Percentiles rank a stretch among this genome's conserved stretches.
Conservation (phyloP, 768 basidiomycete genomes). For the Mycena rebaudengoi region DNA sequence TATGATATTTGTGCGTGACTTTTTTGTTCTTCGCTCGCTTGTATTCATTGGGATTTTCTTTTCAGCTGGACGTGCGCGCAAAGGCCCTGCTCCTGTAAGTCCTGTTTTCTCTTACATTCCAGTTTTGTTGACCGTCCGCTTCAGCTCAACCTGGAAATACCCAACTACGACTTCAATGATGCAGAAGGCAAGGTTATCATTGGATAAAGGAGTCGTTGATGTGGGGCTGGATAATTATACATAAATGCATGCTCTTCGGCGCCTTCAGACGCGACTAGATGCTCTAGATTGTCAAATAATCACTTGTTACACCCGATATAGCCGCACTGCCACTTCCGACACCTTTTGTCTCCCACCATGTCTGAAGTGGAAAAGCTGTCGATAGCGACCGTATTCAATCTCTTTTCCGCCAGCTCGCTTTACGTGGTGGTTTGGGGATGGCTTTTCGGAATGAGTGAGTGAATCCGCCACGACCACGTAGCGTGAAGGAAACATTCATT, state of each 20-base stretch:
- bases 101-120: background rate
- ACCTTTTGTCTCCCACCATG: conserved; percentile 10
- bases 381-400: conserved; percentile 38
- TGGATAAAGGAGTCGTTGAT: conserved; percentile 60
- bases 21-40: background rate
- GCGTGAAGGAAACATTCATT: too few relatives aligned
- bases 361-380: conserved; percentile 44
- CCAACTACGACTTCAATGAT: conserved; percentile 87
- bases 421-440: conserved; percentile 68
- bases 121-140: conserved; percentile 5
- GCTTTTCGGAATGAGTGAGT: conserved; percentile 80
- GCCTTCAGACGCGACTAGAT: conserved; percentile 21
- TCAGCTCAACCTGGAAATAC: conserved; percentile 94
- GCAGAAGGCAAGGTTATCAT: conserved; percentile 87
- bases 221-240: conserved; percentile 36
- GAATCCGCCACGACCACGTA: too few relatives aligned
- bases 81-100: conserved; percentile 94
- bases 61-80: conserved; percentile 90
- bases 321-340: background rate
- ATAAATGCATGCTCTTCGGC: conserved; percentile 10
- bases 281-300: background rate
- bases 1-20: conserved; percentile 87
- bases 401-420: conserved; percentile 46
- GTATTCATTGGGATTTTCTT: conserved; percentile 22
- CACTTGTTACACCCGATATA: conserved; percentile 1